These are phyloP conservation scores for Rosa hybrid DNA, from an alignment of 331 rosid genomes.

Conservation along the genomic window DNA sequence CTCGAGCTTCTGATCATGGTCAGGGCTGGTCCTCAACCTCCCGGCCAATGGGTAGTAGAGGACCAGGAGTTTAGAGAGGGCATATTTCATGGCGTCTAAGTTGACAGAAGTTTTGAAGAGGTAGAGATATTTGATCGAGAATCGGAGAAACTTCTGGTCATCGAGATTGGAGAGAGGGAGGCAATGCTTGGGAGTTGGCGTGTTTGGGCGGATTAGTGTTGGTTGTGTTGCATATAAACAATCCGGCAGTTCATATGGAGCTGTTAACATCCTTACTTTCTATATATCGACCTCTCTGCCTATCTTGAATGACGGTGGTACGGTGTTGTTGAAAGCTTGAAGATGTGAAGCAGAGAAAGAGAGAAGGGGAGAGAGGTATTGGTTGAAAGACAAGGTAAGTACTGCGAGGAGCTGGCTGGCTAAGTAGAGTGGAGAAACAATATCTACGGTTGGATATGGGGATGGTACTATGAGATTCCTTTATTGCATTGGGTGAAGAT, in stretches of 20 bases:
- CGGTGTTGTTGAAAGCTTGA: not conserved
- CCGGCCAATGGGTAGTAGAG: constrained; percentile 91
- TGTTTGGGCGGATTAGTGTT: constrained; percentile 41
- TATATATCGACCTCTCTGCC: not conserved
- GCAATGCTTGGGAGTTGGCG: constrained; percentile 73
- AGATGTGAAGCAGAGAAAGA: not conserved
- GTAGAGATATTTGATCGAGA: constrained; percentile 71
- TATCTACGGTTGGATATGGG: constrained; percentile 41
- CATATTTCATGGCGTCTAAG: constrained; percentile 49
- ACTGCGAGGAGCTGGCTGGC: constrained; percentile 6
- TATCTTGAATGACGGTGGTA: not conserved
- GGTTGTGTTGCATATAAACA: constrained; percentile 53
- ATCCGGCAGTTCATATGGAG: constrained; percentile 75
- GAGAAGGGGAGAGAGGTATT: constrained; percentile 5
- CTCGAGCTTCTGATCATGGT: constrained; percentile 61
- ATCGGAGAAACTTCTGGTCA: constrained; percentile 80
- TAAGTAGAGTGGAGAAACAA: constrained; percentile 44
- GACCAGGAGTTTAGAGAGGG: constrained; percentile 65
- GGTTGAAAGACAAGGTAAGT: constrained; percentile 17
- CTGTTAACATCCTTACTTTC: constrained; percentile 37
- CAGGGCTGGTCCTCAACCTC: constrained; percentile 42
- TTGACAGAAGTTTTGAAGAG: constrained; percentile 52
- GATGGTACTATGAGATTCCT: constrained; percentile 56
- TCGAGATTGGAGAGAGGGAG: constrained; percentile 82
- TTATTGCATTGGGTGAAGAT: constrained; percentile 5